phyloP scores from a whole-genome alignment of 176 grass and related monocot species.

The Alloteropsis semialata region DNA sequence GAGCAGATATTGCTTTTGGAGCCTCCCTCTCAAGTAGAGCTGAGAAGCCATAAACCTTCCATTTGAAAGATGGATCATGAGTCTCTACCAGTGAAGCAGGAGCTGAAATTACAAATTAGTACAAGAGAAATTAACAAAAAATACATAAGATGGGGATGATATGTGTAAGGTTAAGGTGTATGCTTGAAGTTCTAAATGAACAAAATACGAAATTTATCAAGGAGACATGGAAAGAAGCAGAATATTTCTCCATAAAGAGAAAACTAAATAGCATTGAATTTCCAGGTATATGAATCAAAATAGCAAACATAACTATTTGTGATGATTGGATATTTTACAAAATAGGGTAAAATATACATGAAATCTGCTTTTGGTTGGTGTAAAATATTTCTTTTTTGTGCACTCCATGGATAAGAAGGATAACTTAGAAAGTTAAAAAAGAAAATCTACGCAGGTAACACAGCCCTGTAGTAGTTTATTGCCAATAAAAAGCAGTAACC shows the following conservation, averaged over 20 bases:
- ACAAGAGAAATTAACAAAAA: not conserved
- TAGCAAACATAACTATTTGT: not conserved
- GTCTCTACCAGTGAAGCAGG: not conserved
- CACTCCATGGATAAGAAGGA: not conserved
- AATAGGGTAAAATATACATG: not conserved
- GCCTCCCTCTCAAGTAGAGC: constrained; percentile 13
- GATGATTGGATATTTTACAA: not conserved
- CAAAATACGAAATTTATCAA: not conserved
- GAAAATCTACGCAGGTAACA: no score
- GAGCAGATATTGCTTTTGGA: not conserved
- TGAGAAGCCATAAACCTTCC: constrained; percentile 36
- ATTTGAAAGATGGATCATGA: constrained; percentile 12
- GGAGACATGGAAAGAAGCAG: not conserved
- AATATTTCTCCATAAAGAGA: not conserved
- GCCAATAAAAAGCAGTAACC: not conserved
- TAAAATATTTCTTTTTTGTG: not conserved
- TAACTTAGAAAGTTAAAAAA: not conserved
- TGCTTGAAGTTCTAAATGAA: not conserved
- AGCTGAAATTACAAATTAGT: constrained; percentile 16
- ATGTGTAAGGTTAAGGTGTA: not conserved
- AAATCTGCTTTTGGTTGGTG: not conserved
- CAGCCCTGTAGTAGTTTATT: not conserved
- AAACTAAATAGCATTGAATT: not conserved
- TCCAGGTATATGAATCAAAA: not conserved
- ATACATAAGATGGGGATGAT: not conserved